Evolutionary conservation across 768 basidiomycete genomes (phyloP), one percentile per base, ranked within the genome.

Genomic region (Multifurca ochricompacta): DNA sequence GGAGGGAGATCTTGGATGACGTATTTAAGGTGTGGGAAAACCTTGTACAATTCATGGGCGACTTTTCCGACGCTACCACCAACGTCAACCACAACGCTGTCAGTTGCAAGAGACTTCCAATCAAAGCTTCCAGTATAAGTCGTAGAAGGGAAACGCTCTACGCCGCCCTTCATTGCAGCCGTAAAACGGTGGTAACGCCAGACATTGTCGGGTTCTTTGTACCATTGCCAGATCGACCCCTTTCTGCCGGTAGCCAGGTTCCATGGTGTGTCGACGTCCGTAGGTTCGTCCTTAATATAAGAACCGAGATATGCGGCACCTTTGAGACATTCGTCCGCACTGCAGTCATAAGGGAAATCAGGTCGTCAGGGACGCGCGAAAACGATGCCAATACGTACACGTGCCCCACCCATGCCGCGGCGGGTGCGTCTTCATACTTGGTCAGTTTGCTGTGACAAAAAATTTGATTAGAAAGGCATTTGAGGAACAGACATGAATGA

Each of bases 31-130:
- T 68, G 63, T 0, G 74, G 72, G 54, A 67, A 67, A 3, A 56
- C 60, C 53, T 69, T 70, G 1, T 65, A 53, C 2, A 77, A 64
- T 9, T 58, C 54, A 37, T 75, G 63, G 2, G 68, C 62, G 16
- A 68, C 60, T 40, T 71, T 70, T 1, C 75, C 75, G 39, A 69
- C 65, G 6, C 71, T 69, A 6, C 73, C 70, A 13, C 71, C 74
- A 11, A 75, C 65, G 60, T 76, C 74, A 48, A 71, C 71, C 16
- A 76, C 63, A 3, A 62, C 60, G 3, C 69, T 59, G 11, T 64
- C 67, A 4, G 34, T 8, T 13, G 63, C 53, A 4, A 72, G 59
- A n/a, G 60, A 40, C 0, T 58, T 62, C 74, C 73, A 76, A 6
- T 70, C 66, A 47, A 66, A 73, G 0, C 62, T 25, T 18, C 42